Base-by-base conservation (phyloP, 495 filamentous ascomycete species). In the Lophiostoma macrostomum region DNA sequence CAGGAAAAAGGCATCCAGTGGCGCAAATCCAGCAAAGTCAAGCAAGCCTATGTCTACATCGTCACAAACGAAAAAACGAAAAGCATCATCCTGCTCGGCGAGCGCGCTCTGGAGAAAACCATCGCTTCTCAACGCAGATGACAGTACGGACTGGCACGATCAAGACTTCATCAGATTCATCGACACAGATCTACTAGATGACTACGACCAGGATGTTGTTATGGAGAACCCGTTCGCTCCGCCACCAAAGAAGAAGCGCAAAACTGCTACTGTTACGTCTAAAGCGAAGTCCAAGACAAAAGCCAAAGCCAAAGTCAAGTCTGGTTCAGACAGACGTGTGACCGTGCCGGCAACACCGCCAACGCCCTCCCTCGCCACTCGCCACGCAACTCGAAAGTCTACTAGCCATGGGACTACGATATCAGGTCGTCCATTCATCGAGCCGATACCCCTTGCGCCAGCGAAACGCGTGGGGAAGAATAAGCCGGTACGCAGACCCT, bases 391-490 rank as follows among this genome's bases (percentile, higher is more conserved):
- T 3, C 25, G 16, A 19, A 41, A 25, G 5, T 2, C 31, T 13
- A n/a, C 34, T 2, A 29, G 6, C 11, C 8, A 16, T 23, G 10
- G 22, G 34, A 40, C 7, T 11, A 51, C 47, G n/a, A 22, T 56
- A 4, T 18, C 22, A 4, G 42, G 43, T n/a, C n/a, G 42, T 6
- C 14, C 43, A n/a, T 41, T 20, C 16, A 36, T 56, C 3, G 43
- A 48, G 24, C 52, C 52, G 2, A 10, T 56, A 4, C 8, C 28
- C 28, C 11, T 56, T 23, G 52, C 52, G 12, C 52, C 42, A 16
- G 29, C 51, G 12, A 46, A 23, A 14, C 44, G 19, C 5, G 5
- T 34, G 8, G 19, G 18, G 27, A 45, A 30, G 16, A 4, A 13
- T 34, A 4, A 4, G 25, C 19, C n/a, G 14, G n/a, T 34, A 23